Conservation (phyloP, 495 filamentous ascomycete genomes). For the Cercophora samala region DNA sequence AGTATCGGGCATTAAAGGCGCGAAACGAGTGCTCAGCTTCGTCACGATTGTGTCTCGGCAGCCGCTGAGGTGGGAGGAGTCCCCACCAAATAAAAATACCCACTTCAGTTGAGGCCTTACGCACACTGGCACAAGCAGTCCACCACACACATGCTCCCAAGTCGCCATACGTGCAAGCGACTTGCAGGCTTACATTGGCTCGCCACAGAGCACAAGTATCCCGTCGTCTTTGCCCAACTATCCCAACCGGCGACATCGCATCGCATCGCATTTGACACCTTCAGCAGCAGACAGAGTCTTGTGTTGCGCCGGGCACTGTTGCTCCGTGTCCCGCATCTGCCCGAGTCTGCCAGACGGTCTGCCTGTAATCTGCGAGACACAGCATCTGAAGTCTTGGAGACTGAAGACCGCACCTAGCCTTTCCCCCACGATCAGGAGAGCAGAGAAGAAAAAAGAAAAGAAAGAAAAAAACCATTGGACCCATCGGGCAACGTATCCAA, state of each 20-base stretch:
- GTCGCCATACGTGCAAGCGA: conserved; percentile 25
- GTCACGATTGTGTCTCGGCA: conserved; percentile 16
- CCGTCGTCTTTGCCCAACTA: conserved; percentile 3
- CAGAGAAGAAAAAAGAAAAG: not conserved
- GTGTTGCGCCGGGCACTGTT: conserved; percentile 3
- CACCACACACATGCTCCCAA: conserved; percentile 34
- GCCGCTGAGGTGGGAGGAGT: conserved; percentile 18
- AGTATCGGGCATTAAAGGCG: conserved; percentile 35
- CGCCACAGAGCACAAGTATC: conserved; percentile 21
- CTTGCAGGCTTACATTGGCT: conserved; percentile 25
- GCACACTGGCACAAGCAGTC: conserved; percentile 16
- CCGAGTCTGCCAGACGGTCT: conserved; percentile 1
- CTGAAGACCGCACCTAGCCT: not conserved
- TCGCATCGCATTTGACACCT: not conserved
- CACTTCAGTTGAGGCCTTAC: conserved; percentile 34
- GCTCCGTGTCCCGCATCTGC: conserved; percentile 1
- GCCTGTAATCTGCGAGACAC: not conserved
- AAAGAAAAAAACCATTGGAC: not conserved
- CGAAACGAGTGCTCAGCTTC: conserved; percentile 16
- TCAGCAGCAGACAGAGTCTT: not conserved
- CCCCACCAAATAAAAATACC: conserved; percentile 25
- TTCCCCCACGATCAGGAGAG: conserved; percentile 1
- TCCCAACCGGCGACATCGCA: conserved; percentile 5
- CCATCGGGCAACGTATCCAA: not conserved
- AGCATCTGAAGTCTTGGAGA: not conserved